Evolutionary conservation across 2,329 filamentous ascomycete genomes (phyloP), one percentile per base, ranked within the genome.

Genomic region (Paracoccidioides lutzii): DNA sequence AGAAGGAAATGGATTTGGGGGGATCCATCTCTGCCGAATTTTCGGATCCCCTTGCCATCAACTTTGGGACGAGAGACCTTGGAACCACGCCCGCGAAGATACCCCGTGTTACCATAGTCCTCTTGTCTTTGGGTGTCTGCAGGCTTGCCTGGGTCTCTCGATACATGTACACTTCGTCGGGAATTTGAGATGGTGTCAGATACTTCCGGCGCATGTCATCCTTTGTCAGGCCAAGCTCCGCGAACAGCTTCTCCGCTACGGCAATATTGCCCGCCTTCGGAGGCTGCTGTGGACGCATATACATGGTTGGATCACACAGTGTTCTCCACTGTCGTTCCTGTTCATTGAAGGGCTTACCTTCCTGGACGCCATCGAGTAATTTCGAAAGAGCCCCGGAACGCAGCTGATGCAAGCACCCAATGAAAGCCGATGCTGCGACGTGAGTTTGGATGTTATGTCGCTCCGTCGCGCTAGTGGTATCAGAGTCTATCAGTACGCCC

Each of bases 1-100:
- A 38, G 48, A 51, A 51, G 9, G 48, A 51, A 3, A 51, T 51
- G 22, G 48, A 51, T 51, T 51, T 51, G 5, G 48, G 35, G 37
- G 35, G 35, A 22, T 40, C 48, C 12, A 30, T 22, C 7, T 30
- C 48, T 14, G 15, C 12, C 1, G 44, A 33, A n/a, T 46, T 30
- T 46, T 12, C 30, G 5, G 32, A 5, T n/a, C 10, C 12, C 10
- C 33, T 46, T 3, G 44, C 3, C 5, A 32, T 15, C 12, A 6
- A 15, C 33, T 46, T 46, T 10, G 44, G 30, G 30, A 33, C 22
- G 22, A 22, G 22, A 40, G 48, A 22, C 38, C 33, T 51, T 9
- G 48, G 33, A 51, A 51, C 14, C 28, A 51, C 35, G 38, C 38
- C n/a, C 15, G 33, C 6, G 15, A 51, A 51, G 9, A 51, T 51